These are phyloP conservation scores for Didymella lethalis DNA, from an alignment of 2,329 filamentous ascomycete species.

Conservation along the genomic window DNA sequence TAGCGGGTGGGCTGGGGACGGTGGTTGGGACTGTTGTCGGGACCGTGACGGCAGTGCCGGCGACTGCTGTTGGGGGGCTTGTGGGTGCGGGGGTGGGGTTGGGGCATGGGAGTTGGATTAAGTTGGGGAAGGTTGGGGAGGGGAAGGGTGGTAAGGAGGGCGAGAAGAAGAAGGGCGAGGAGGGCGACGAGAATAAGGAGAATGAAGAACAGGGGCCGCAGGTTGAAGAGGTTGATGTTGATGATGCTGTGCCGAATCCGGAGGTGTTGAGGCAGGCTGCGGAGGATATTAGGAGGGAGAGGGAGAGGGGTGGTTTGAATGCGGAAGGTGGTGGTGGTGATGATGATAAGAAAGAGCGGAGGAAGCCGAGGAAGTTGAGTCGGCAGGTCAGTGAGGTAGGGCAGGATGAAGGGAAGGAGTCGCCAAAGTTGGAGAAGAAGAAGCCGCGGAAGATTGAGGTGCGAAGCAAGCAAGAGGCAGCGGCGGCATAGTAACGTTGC, in stretches of 20 bases:
- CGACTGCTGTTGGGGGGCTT: constrained; percentile 51
- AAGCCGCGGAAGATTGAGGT: constrained; percentile 37
- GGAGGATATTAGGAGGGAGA: constrained; percentile 30
- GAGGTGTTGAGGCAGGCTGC: constrained; percentile 36
- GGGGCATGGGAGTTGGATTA: constrained; percentile 55
- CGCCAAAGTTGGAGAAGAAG: constrained; percentile 19
- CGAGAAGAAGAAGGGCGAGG: constrained; percentile 13
- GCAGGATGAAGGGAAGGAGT: constrained; percentile 3
- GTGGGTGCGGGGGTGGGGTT: constrained; percentile 53
- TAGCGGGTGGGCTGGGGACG: constrained; percentile 53
- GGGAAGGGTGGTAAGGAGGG: constrained; percentile 22
- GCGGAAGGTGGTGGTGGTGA: constrained; percentile 16
- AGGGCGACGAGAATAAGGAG: constrained; percentile 21
- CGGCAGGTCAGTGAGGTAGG: constrained; percentile 19
- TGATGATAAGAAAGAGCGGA: constrained; percentile 15
- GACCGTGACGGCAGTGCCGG: constrained; percentile 51
- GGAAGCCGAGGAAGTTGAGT: constrained; percentile 14
- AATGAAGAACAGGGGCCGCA: constrained; percentile 7
- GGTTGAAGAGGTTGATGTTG: constrained; percentile 27
- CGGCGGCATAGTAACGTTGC: background rate
- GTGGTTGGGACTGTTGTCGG: constrained; percentile 54
- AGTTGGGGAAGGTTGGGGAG: constrained; percentile 39
- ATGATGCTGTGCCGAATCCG: constrained; percentile 40
- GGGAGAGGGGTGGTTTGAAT: constrained; percentile 24
- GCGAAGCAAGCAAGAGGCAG: constrained; percentile 24